phyloP scores from a whole-genome alignment of 768 basidiomycete species.

The Cystofilobasidium capitatum region DNA sequence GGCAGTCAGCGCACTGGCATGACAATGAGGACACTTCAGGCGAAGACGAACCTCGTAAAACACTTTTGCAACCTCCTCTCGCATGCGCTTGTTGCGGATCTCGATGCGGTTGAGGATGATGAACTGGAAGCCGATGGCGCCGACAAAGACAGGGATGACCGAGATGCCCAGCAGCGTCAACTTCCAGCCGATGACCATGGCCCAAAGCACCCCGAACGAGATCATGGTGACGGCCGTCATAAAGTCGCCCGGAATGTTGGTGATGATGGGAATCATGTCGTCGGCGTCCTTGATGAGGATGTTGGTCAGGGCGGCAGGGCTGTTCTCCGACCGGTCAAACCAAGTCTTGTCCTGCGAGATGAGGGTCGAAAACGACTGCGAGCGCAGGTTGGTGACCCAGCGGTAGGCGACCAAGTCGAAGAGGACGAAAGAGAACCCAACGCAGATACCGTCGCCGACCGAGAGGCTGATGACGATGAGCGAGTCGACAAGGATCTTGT shows the following conservation, averaged over 20 bases:
- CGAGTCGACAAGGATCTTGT: conserved; percentile 31
- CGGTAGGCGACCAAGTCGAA: conserved; percentile 64
- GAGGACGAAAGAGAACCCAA: conserved; percentile 66
- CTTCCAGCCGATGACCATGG: conserved; percentile 78
- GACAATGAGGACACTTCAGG: neutral
- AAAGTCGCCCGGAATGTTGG: conserved; percentile 60
- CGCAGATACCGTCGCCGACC: conserved; percentile 61
- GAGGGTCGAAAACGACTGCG: conserved; percentile 49
- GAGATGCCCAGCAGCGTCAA: conserved; percentile 82
- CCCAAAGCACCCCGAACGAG: conserved; percentile 75
- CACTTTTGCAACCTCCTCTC: conserved; percentile 70
- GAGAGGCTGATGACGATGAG: conserved; percentile 54
- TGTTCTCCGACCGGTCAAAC: conserved; percentile 65
- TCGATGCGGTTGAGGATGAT: conserved; percentile 63
- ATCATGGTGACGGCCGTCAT: conserved; percentile 74
- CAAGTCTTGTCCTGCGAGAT: conserved; percentile 73
- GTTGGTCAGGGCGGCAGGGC: conserved; percentile 56
- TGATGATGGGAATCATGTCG: conserved; percentile 68
- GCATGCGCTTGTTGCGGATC: conserved; percentile 66
- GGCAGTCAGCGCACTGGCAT: neutral
- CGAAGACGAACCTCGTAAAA: conserved; percentile 67
- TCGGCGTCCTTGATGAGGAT: conserved; percentile 78
- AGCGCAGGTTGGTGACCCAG: conserved; percentile 65
- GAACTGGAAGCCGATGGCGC: conserved; percentile 64
- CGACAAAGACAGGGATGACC: conserved; percentile 71